phyloP scores from a whole-genome alignment of 176 grass and related monocot species.

The Avena sativa region DNA sequence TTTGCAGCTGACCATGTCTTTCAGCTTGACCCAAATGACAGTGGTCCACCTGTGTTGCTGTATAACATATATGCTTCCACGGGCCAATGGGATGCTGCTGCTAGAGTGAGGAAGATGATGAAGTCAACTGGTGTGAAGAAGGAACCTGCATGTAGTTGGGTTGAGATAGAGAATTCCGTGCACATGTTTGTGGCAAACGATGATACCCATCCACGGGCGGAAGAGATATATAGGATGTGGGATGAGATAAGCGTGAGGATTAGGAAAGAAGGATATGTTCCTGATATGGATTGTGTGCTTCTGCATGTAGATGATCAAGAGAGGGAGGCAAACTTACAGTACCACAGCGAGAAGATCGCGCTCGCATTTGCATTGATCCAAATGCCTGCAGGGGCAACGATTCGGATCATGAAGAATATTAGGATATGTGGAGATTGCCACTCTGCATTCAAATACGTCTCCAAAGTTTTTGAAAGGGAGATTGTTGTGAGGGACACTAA shows the following conservation, averaged over 20 bases:
- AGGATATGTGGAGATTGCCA: conserved; percentile 86
- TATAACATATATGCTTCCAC: conserved; percentile 80
- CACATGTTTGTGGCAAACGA: conserved; percentile 84
- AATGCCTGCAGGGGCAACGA: conserved; percentile 57
- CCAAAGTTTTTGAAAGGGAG: conserved; percentile 60
- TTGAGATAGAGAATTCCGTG: conserved; percentile 68
- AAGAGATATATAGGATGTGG: conserved; percentile 75
- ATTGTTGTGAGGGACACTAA: conserved; percentile 81
- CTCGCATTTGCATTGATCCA: conserved; percentile 72
- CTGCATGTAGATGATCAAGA: conserved; percentile 58
- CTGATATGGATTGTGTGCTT: conserved; percentile 64
- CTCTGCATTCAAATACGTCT: conserved; percentile 70
- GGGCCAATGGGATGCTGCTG: conserved; percentile 65
- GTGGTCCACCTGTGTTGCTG: conserved; percentile 64
- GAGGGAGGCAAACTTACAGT: conserved; percentile 65
- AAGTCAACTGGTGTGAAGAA: conserved; percentile 71
- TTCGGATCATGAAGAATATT: conserved; percentile 86
- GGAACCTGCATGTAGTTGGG: conserved; percentile 82
- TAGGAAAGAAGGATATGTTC: conserved; percentile 66
- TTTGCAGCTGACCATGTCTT: conserved; percentile 66
- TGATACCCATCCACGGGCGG: conserved; percentile 51
- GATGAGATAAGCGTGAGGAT: conserved; percentile 63
- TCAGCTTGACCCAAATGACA: conserved; percentile 69
- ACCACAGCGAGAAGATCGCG: conserved; percentile 79
- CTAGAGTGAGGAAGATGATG: conserved; percentile 77